Evolutionary conservation across 2,329 filamentous ascomycete genomes (phyloP).

Genomic region (Lanzia echinophila): DNA sequence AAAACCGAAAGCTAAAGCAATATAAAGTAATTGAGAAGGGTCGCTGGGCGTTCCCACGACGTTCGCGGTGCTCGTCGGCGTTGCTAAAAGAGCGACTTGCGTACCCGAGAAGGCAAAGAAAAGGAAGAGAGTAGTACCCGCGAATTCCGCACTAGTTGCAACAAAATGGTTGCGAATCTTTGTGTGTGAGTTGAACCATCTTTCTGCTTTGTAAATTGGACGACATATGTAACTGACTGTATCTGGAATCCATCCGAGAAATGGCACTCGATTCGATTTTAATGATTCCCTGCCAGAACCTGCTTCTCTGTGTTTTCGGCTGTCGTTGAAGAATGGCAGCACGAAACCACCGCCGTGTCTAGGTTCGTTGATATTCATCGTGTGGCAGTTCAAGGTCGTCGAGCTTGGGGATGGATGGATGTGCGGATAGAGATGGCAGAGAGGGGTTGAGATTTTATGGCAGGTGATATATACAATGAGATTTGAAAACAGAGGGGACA

Average conservation of each 20-base stretch:
- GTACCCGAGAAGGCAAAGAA: constrained; percentile 24
- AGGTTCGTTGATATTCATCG: constrained; percentile 24
- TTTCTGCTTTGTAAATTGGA: neutral
- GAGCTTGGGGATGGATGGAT: neutral
- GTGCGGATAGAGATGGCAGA: neutral
- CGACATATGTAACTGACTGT: constrained; percentile 8
- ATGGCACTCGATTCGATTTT: constrained; percentile 16
- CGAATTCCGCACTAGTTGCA: constrained; percentile 20
- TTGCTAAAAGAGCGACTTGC: constrained; percentile 20
- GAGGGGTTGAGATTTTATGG: neutral
- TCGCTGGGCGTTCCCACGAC: constrained; percentile 37
- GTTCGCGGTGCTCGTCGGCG: constrained; percentile 20
- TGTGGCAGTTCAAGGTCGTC: constrained; percentile 8
- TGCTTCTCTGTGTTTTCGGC: constrained; percentile 5
- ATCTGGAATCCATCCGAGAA: constrained; percentile 15
- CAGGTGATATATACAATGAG: neutral
- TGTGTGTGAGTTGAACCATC: constrained; percentile 12
- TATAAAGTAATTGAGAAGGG: constrained; percentile 33
- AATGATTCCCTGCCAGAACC: constrained; percentile 14
- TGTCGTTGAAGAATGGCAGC: constrained; percentile 18
- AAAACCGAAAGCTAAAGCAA: constrained; percentile 22
- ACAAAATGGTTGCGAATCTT: constrained; percentile 7
- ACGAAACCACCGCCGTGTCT: constrained; percentile 16
- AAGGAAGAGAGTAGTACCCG: constrained; percentile 25
- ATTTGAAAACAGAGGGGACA: no score